Evolutionary conservation across 192 early-diverging fungal species (phyloP).

Genomic region (Coemansia sp.): DNA sequence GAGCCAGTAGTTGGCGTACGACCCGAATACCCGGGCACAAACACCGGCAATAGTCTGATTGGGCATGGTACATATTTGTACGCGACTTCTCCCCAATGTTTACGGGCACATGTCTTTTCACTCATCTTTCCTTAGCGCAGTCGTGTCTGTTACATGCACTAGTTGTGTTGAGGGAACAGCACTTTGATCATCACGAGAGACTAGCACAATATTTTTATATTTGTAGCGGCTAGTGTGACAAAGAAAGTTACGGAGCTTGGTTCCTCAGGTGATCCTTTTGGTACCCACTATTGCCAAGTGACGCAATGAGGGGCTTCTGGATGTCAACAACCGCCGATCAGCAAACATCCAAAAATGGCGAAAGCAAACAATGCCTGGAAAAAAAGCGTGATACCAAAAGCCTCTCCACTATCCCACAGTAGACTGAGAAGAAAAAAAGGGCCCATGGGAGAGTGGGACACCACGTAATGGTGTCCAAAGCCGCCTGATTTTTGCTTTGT

Average conservation of each 20-base stretch:
- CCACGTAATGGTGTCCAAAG: background rate
- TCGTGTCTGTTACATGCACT: background rate
- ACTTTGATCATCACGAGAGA: background rate
- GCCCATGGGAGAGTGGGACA: background rate
- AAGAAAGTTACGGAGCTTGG: background rate
- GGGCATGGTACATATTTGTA: background rate
- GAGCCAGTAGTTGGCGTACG: background rate
- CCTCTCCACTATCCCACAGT: background rate
- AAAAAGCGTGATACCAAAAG: background rate
- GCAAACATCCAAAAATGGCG: background rate
- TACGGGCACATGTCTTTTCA: background rate
- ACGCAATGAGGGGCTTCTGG: background rate
- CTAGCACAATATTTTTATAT: conserved; percentile 1
- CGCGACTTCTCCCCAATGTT: background rate
- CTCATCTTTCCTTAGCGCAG: background rate
- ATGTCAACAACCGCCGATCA: background rate
- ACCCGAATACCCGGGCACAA: conserved; percentile 1
- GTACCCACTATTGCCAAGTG: background rate
- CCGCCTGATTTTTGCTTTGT: background rate
- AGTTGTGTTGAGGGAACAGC: background rate
- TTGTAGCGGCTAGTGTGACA: background rate
- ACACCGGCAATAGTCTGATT: background rate
- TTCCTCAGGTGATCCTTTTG: background rate
- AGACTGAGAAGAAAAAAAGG: background rate
- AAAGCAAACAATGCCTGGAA: background rate